phyloP scores from a whole-genome alignment of 345 rosid species.

The Stellera chamaejasme region DNA sequence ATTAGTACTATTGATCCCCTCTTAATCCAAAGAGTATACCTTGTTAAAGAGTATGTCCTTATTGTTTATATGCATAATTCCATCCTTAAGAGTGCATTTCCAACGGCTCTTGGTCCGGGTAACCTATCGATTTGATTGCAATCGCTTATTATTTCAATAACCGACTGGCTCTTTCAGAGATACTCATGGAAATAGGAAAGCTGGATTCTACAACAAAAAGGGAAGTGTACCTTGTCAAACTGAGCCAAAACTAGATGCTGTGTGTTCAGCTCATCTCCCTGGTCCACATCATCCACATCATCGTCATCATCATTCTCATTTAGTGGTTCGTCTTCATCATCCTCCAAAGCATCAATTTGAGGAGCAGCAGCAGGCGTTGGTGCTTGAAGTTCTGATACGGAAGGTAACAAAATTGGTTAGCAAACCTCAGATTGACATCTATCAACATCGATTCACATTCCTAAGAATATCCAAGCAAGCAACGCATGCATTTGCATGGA shows the following conservation, averaged over 20 bases:
- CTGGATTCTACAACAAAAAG: not conserved
- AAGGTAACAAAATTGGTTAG: conserved; percentile 10
- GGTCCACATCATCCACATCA: conserved; percentile 81
- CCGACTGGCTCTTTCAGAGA: not conserved
- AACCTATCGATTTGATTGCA: conserved; percentile 37
- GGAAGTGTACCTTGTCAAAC: conserved; percentile 72
- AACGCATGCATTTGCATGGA: no score
- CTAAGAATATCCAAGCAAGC: no score
- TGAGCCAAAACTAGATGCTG: conserved; percentile 97
- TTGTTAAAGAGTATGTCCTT: conserved; percentile 93
- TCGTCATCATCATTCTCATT: conserved; percentile 86
- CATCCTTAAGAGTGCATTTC: conserved; percentile 95
- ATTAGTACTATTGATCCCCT: not conserved
- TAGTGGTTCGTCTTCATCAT: conserved; percentile 80
- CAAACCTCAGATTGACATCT: not conserved
- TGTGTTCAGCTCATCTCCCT: conserved; percentile 87
- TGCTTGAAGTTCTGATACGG: conserved; percentile 58
- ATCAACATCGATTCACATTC: no score
- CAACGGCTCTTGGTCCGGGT: conserved; percentile 94
- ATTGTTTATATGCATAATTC: conserved; percentile 93
- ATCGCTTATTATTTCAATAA: not conserved
- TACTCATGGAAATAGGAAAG: not conserved
- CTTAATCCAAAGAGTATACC: conserved; percentile 26
- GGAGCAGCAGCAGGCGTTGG: conserved; percentile 56
- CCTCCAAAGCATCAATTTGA: conserved; percentile 49